Evolutionary conservation across 148 eudicot genomes (phyloP).

Genomic region (Heliamphora exappendiculata): DNA sequence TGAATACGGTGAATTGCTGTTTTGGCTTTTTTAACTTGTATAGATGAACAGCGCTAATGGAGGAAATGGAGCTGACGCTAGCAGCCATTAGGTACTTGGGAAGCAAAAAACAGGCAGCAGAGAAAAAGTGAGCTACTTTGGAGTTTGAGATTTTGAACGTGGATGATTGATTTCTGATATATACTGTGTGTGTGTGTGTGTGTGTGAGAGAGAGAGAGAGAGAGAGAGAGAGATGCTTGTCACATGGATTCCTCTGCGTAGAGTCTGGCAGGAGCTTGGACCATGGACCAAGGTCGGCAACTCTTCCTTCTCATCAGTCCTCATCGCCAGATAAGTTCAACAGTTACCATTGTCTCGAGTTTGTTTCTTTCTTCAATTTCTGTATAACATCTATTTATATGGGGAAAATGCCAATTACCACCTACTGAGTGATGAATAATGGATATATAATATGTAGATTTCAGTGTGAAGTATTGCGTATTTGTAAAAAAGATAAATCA

Average conservation of each 20-base stretch:
- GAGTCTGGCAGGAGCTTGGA: slow-evolving; percentile 48
- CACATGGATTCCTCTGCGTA: slow-evolving; percentile 49
- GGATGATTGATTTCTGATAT: slow-evolving; percentile 20
- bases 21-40: neutral
- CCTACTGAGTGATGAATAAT: no score
- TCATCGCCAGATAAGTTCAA: slow-evolving; percentile 36
- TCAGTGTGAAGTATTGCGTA: no score
- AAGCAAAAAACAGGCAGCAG: neutral
- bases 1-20: neutral
- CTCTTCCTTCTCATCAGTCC: slow-evolving; percentile 23
- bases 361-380: neutral
- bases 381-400: neutral
- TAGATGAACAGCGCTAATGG: neutral
- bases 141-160: slow-evolving; percentile 6
- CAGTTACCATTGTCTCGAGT: slow-evolving; percentile 17
- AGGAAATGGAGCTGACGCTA: neutral
- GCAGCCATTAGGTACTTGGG: slow-evolving; percentile 10
- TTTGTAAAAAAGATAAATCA: no score
- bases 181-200: no score
- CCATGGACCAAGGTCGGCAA: slow-evolving; percentile 34
- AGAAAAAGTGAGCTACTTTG: neutral
- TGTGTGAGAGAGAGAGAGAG: slow-evolving; percentile 5
- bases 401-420: no score
- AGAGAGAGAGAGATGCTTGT: slow-evolving; percentile 13
- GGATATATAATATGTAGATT: no score